Percentiles rank a stretch among this genome's conserved stretches.
These are phyloP conservation scores for Neodidymelliopsis sp. DNA, from an alignment of 2,329 filamentous ascomycete genomes.

Conservation along the genomic window DNA sequence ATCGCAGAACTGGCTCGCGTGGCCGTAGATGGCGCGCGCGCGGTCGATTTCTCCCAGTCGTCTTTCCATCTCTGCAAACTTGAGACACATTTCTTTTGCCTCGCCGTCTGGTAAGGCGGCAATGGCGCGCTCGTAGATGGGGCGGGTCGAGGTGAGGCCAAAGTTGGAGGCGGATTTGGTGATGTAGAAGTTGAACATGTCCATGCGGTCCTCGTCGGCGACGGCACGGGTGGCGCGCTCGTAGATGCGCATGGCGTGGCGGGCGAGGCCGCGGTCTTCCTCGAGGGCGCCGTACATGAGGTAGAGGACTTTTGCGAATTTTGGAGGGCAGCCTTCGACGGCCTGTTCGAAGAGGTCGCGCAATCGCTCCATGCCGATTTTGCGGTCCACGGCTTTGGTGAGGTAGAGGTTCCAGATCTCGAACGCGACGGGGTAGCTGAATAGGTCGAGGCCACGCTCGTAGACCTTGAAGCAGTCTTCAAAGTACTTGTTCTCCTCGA, in stretches of 20 bases:
- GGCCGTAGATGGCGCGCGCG: slow-evolving; percentile 92
- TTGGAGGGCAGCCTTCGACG: slow-evolving; percentile 90
- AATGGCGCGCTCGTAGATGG: slow-evolving; percentile 96
- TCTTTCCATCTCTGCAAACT: slow-evolving; percentile 97
- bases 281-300: slow-evolving; percentile 98
- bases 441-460: slow-evolving; percentile 95
- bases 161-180: slow-evolving; percentile 99
- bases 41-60: slow-evolving; percentile 92
- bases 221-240: slow-evolving; percentile 95
- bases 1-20: slow-evolving; percentile 97
- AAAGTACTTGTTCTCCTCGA: slow-evolving; percentile 94
- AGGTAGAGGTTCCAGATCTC: slow-evolving; percentile 99
- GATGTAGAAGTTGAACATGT: slow-evolving; percentile 99
- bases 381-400: slow-evolving; percentile 94
- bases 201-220: slow-evolving; percentile 89
- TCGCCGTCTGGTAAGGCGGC: slow-evolving; percentile 91
- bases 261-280: slow-evolving; percentile 90
- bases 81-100: slow-evolving; percentile 97
- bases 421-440: slow-evolving; percentile 97
- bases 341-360: slow-evolving; percentile 97
- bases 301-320: slow-evolving; percentile 94
- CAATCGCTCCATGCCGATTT: slow-evolving; percentile 92
- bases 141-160: slow-evolving; percentile 89
- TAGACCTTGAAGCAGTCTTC: slow-evolving; percentile 98
- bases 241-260: slow-evolving; percentile 99